Conservation (phyloP, 1,284 basidiomycete species). For the Apiotrichum sp. region DNA sequence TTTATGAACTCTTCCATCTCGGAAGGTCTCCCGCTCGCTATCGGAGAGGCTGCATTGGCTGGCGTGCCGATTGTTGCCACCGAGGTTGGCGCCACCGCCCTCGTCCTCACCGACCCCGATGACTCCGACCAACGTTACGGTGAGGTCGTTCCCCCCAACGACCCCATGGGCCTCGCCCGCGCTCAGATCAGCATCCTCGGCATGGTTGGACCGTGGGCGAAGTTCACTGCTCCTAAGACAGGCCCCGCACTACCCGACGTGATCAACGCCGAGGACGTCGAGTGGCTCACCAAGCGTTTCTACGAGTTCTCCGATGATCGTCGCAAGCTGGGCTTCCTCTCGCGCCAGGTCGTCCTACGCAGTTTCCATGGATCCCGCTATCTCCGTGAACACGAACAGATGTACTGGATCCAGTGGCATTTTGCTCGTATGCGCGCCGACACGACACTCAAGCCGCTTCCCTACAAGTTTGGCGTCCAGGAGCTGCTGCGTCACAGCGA, state of each 20-base stretch:
- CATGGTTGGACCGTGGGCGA: slow-evolving; percentile 9
- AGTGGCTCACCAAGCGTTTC: slow-evolving; percentile 10
- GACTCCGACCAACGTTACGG: slow-evolving; percentile 7
- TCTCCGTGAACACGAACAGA: slow-evolving; percentile 15
- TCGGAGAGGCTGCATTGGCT: slow-evolving; percentile 11
- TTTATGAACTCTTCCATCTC: slow-evolving; percentile 17
- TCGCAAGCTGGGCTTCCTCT: slow-evolving; percentile 11
- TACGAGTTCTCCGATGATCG: slow-evolving; percentile 9
- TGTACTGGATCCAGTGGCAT: slow-evolving; percentile 16
- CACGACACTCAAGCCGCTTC: slow-evolving; percentile 3
- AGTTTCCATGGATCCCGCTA: slow-evolving; percentile 11
- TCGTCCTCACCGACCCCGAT: slow-evolving; percentile 11
- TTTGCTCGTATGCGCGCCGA: slow-evolving; percentile 7
- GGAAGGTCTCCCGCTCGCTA: slow-evolving; percentile 11
- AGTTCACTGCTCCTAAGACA: slow-evolving; percentile 4
- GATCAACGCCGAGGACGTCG: slow-evolving; percentile 8
- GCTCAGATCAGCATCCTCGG: slow-evolving; percentile 12
- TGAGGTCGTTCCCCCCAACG: slow-evolving; percentile 12
- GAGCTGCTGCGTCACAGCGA: not conserved
- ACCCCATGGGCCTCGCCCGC: slow-evolving; percentile 7
- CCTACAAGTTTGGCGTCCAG: slow-evolving; percentile 4
- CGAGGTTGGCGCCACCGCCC: slow-evolving; percentile 12
- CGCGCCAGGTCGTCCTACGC: slow-evolving; percentile 8
- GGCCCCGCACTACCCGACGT: slow-evolving; percentile 4
- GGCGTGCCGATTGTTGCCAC: slow-evolving; percentile 17